phyloP scores from a whole-genome alignment of 768 basidiomycete genomes.

The Amanita rubescens region DNA sequence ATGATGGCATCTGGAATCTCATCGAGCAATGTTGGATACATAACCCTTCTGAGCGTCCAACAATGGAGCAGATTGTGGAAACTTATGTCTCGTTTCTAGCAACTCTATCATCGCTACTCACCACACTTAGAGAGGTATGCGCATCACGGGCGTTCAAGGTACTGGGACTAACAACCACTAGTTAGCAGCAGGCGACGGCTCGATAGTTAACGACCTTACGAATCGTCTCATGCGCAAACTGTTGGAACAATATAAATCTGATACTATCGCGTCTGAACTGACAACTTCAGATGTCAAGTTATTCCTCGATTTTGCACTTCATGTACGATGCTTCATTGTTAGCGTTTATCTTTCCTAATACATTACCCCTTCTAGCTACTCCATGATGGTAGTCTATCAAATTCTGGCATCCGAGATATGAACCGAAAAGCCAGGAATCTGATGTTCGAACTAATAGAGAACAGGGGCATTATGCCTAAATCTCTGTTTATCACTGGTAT shows the following conservation, averaged over 20 bases:
- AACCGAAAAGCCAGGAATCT: background rate
- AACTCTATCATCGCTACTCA: too few relatives aligned
- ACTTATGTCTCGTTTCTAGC: background rate
- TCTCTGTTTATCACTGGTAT: background rate
- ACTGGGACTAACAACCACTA: too few relatives aligned
- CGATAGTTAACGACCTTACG: too few relatives aligned
- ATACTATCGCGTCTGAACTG: background rate
- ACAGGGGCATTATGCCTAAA: background rate
- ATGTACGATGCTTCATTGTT: background rate
- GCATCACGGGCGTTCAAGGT: too few relatives aligned
- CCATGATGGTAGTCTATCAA: background rate
- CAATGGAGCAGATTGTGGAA: background rate
- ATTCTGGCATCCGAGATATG: too few relatives aligned
- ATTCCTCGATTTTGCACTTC: background rate
- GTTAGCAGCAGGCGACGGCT: background rate
- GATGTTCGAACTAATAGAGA: background rate
- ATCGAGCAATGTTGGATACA: background rate
- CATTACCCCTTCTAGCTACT: background rate
- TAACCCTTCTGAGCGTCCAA: background rate
- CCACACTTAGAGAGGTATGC: too few relatives aligned
- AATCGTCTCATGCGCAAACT: background rate
- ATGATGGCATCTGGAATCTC: background rate
- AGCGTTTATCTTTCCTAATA: background rate
- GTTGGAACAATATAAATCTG: background rate
- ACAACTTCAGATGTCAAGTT: background rate